These are phyloP conservation scores for Dioscorea dumetorum DNA, from an alignment of 106 monocot genomes.

Conservation along the genomic window DNA sequence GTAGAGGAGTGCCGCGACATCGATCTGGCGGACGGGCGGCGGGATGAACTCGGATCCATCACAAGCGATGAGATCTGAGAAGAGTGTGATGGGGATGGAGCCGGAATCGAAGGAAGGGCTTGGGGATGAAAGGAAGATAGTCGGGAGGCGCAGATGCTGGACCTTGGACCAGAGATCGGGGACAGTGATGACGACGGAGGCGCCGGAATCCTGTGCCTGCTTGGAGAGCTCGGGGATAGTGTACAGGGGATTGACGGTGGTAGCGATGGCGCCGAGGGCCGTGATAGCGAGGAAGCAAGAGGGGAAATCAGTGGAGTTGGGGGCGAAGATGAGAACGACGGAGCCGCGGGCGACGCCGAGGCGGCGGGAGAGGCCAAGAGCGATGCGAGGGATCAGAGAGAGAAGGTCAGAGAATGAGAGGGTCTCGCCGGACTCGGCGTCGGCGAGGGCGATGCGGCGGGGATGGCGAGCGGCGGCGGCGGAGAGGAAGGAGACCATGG, in stretches of 20 bases:
- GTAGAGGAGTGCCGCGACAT: slow-evolving; percentile 66
- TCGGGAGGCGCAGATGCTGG: slow-evolving; percentile 33
- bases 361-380: slow-evolving; percentile 19
- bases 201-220: slow-evolving; percentile 48
- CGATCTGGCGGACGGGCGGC: slow-evolving; percentile 28
- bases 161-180: slow-evolving; percentile 41
- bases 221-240: slow-evolving; percentile 61
- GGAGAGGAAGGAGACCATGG: slow-evolving; percentile 37
- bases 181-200: slow-evolving; percentile 45
- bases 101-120: not conserved
- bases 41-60: slow-evolving; percentile 13
- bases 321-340: slow-evolving; percentile 73
- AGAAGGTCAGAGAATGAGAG: slow-evolving; percentile 36
- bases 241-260: slow-evolving; percentile 72
- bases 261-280: slow-evolving; percentile 58
- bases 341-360: slow-evolving; percentile 33
- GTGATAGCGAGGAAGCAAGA: slow-evolving; percentile 52
- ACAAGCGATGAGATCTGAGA: slow-evolving; percentile 26
- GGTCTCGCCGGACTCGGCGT: slow-evolving; percentile 11
- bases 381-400: slow-evolving; percentile 24
- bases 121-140: slow-evolving; percentile 18
- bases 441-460: not conserved
- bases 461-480: not conserved
- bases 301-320: slow-evolving; percentile 60
- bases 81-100: not conserved